Evolutionary conservation across 192 early-diverging fungal species (phyloP).

Genomic region (Backusella australiensis): DNA sequence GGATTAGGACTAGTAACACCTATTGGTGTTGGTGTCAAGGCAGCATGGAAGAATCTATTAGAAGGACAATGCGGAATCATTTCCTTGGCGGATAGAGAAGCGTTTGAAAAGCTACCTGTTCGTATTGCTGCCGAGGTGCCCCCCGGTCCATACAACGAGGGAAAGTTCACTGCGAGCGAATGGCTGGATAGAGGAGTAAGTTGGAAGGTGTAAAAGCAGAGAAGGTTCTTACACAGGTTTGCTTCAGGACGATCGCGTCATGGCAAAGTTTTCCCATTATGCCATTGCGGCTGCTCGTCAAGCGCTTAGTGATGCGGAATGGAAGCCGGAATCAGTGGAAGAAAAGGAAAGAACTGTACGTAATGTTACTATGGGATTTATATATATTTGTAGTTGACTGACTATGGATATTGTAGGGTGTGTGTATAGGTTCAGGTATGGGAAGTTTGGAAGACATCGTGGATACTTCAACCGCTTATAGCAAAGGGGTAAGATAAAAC

Average conservation of each 20-base stretch:
- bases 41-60: conserved; percentile 72
- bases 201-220: not conserved
- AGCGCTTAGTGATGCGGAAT: conserved; percentile 83
- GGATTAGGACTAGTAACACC: conserved; percentile 93
- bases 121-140: conserved; percentile 75
- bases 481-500: conserved; percentile 43
- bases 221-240: not conserved
- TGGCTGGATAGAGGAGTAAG: conserved; percentile 75
- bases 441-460: conserved; percentile 88
- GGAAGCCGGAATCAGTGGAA: conserved; percentile 50
- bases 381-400: not conserved
- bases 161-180: conserved; percentile 68
- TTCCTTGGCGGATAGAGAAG: conserved; percentile 50
- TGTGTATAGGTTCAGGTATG: conserved; percentile 94
- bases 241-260: conserved; percentile 67
- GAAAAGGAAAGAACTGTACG: conserved; percentile 67
- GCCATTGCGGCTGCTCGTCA: conserved; percentile 79
- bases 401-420: conserved; percentile 57
- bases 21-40: conserved; percentile 71
- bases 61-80: conserved; percentile 74
- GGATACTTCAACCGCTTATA: conserved; percentile 50
- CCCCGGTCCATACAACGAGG: conserved; percentile 44
- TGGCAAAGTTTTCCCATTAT: conserved; percentile 86
- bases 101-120: conserved; percentile 68
- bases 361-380: not conserved